Percentiles rank a stretch among this genome's conserved stretches.
Conservation (phyloP, 2,329 filamentous ascomycete species). For the Dactylellina parvicollis region DNA sequence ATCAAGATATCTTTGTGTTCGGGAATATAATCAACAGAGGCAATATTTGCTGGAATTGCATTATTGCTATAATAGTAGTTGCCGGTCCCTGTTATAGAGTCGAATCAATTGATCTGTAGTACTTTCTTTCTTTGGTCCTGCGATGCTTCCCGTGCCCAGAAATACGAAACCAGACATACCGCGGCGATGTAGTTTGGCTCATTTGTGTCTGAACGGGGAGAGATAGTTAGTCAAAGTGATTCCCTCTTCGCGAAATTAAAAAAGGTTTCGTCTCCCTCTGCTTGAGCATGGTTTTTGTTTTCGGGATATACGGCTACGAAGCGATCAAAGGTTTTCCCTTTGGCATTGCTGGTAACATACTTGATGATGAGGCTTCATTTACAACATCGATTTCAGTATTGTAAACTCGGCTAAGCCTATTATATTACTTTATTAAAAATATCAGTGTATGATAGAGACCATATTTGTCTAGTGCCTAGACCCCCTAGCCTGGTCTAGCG, state of each 20-base stretch:
- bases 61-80: conserved; percentile 74
- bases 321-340: conserved; percentile 77
- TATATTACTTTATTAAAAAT: no score
- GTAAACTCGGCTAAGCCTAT: no score
- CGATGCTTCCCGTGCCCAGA: no score
- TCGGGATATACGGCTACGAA: conserved; percentile 79
- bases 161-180: no score
- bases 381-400: no score
- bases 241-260: conserved; percentile 69
- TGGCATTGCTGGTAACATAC: conserved; percentile 63
- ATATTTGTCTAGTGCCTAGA: no score
- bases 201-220: conserved; percentile 75
- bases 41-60: conserved; percentile 69
- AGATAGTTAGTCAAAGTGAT: conserved; percentile 70
- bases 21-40: conserved; percentile 74
- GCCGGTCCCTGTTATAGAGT: no score
- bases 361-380: no score
- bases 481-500: no score
- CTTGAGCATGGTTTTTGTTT: conserved; percentile 76
- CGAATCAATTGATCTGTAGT: no score
- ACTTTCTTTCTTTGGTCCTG: no score
- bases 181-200: conserved; percentile 79
- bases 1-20: conserved; percentile 68
- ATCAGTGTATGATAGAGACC: no score
- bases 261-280: conserved; percentile 71